Conservation (phyloP, 2,329 filamentous ascomycete species). For the Sporothrix mexicana region DNA sequence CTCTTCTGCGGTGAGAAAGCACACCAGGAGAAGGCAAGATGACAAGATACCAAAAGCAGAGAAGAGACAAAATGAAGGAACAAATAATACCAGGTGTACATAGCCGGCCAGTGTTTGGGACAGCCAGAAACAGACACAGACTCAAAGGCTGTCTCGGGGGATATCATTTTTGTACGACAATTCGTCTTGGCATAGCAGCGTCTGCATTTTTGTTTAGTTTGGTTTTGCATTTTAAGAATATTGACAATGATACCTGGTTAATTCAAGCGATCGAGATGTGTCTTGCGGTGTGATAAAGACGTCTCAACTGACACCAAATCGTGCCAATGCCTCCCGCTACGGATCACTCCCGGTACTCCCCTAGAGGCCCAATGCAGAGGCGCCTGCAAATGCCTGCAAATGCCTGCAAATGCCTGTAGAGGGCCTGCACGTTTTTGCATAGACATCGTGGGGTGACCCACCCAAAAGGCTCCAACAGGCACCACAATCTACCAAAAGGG, state of each 20-base stretch:
- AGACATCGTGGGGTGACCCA: neutral
- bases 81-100: slow-evolving; percentile 7
- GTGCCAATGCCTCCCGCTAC: neutral
- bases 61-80: neutral
- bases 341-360: slow-evolving; percentile 18
- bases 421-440: neutral
- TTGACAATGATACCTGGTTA: neutral
- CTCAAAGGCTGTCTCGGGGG: neutral
- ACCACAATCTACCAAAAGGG: neutral
- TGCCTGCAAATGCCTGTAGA: neutral
- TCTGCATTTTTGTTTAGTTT: neutral
- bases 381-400: neutral
- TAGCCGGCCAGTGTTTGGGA: neutral
- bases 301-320: neutral
- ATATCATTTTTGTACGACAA: neutral
- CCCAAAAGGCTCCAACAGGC: neutral
- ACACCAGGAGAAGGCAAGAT: neutral
- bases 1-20: slow-evolving; percentile 40
- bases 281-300: neutral
- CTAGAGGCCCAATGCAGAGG: neutral
- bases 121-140: too few species aligned
- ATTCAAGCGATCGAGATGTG: too few species aligned
- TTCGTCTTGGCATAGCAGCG: slow-evolving; percentile 2
- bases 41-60: too few species aligned
- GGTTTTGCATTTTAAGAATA: neutral